phyloP scores from a whole-genome alignment of 768 basidiomycete species.

The Aureoboletus auriporus region DNA sequence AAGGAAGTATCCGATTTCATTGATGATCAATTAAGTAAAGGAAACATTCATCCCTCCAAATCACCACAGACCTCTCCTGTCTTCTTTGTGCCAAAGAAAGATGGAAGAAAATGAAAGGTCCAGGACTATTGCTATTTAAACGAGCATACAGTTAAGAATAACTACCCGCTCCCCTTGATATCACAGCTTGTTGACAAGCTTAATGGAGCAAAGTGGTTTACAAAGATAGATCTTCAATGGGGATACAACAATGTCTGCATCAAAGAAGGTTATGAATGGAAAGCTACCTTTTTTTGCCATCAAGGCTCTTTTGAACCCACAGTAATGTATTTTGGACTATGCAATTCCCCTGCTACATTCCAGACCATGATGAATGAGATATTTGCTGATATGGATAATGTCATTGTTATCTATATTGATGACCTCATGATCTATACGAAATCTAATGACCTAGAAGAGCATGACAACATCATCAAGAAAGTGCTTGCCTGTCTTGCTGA shows the following conservation, averaged over 20 bases:
- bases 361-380: neutral
- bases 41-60: neutral
- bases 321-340: neutral
- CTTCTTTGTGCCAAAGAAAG: neutral
- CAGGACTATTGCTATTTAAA: neutral
- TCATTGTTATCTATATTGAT: neutral
- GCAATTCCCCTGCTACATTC: neutral
- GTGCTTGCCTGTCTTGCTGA: constrained; percentile 26
- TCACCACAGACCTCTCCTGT: neutral
- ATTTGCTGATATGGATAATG: neutral
- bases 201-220: neutral
- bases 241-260: neutral
- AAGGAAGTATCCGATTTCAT: neutral
- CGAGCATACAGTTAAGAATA: neutral
- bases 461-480: neutral
- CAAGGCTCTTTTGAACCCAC: neutral
- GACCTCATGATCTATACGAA: neutral
- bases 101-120: neutral
- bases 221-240: neutral
- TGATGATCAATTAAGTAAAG: neutral
- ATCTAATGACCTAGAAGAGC: neutral
- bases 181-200: neutral
- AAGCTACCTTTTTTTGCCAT: neutral
- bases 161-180: neutral
- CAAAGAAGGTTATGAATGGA: neutral